Conservation (phyloP, 805 yeast species). For the Metschnikowia borealis region DNA sequence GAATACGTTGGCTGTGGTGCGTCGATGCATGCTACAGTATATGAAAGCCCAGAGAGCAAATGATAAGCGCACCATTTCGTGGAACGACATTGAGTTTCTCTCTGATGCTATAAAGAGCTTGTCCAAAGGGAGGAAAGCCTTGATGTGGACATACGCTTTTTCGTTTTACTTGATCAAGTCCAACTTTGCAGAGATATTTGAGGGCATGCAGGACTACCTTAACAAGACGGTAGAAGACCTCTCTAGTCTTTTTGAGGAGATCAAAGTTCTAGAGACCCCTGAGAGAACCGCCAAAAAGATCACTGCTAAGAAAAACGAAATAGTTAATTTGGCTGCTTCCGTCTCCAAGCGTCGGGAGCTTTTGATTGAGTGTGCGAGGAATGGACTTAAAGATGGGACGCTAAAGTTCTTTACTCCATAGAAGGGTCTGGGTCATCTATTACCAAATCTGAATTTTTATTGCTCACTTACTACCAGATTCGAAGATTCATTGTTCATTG, state of each 20-base stretch:
- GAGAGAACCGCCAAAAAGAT: constrained; percentile 27
- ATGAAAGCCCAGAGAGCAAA: constrained; percentile 53
- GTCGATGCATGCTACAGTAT: constrained; percentile 55
- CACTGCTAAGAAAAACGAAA: constrained; percentile 31
- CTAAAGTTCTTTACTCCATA: constrained; percentile 16
- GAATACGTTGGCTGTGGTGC: constrained; percentile 57
- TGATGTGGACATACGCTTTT: constrained; percentile 90
- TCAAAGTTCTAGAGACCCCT: constrained; percentile 26
- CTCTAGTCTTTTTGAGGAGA: constrained; percentile 53
- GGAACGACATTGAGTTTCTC: constrained; percentile 86
- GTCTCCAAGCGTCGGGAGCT: constrained; percentile 38
- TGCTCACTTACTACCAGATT: no score
- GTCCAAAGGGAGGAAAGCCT: constrained; percentile 63
- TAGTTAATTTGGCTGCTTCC: constrained; percentile 42
- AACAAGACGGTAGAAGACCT: constrained; percentile 66
- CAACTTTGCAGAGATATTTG: constrained; percentile 59
- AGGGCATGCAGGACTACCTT: constrained; percentile 63
- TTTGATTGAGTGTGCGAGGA: constrained; percentile 42
- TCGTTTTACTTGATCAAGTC: constrained; percentile 59
- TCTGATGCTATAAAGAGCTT: constrained; percentile 66
- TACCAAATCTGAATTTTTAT: no score
- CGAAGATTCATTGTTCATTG: no score
- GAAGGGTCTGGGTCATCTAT: no score
- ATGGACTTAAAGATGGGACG: constrained; percentile 36
- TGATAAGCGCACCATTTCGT: constrained; percentile 40